Percentiles rank a stretch among this genome's conserved stretches.
phyloP scores from a whole-genome alignment of 345 rosid species.

The Gossypium bickii region DNA sequence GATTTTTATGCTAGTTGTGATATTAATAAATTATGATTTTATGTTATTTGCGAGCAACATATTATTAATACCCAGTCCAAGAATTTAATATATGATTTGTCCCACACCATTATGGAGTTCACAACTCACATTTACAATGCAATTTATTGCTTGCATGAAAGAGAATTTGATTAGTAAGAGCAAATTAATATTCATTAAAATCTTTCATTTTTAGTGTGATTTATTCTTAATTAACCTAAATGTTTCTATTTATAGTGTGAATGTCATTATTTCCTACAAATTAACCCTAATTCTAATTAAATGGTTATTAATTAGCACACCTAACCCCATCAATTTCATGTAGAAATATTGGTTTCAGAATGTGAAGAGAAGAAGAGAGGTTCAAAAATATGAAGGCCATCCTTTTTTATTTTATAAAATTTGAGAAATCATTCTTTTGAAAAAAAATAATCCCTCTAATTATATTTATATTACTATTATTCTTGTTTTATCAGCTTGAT shows the following conservation, averaged over 20 bases:
- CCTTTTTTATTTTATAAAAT: no score
- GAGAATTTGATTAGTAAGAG: no score
- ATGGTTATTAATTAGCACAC: background rate
- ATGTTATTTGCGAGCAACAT: no score
- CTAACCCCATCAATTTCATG: constrained; percentile 1
- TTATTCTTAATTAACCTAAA: background rate
- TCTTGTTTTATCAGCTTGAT: no score
- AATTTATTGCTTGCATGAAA: background rate
- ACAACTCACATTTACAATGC: background rate
- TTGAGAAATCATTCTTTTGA: no score
- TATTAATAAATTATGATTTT: no score
- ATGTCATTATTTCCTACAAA: background rate
- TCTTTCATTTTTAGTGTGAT: background rate
- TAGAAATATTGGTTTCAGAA: background rate
- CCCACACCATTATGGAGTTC: background rate
- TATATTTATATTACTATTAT: no score
- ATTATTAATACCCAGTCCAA: background rate
- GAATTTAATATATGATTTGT: background rate
- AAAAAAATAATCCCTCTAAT: no score
- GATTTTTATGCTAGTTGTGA: no score
- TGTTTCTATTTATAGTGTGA: background rate
- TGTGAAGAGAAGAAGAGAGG: background rate
- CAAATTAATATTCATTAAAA: background rate
- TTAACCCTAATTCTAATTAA: background rate
- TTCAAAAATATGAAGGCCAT: background rate